Conservation (phyloP, 2,329 filamentous ascomycete genomes). For the Huntiella savannae region DNA sequence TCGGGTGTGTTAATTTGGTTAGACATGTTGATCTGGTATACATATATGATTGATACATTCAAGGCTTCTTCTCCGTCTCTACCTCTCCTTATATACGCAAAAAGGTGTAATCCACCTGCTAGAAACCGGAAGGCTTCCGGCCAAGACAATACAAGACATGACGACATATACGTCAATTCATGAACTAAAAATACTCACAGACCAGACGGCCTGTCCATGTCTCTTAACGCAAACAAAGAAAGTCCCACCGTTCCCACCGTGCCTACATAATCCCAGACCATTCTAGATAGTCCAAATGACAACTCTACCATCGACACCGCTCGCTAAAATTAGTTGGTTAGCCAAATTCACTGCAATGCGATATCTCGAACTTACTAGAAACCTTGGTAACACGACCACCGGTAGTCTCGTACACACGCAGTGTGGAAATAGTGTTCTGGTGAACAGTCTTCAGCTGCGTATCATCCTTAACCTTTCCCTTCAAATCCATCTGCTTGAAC, state of each 20-base stretch:
- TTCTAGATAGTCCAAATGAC: conserved; percentile 55
- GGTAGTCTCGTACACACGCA: conserved; percentile 54
- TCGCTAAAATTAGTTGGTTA: conserved; percentile 30
- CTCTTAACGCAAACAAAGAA: no score
- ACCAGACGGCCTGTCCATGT: no score
- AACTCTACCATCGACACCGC: conserved; percentile 64
- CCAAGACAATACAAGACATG: no score
- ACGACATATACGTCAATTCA: no score
- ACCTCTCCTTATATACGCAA: no score
- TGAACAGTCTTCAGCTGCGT: conserved; percentile 89
- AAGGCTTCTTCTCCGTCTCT: no score
- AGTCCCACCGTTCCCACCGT: no score
- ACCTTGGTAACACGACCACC: conserved; percentile 55
- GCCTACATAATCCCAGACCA: conserved; percentile 2
- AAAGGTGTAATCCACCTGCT: not conserved
- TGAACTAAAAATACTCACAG: no score
- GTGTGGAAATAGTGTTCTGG: conserved; percentile 83
- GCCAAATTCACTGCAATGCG: conserved; percentile 14
- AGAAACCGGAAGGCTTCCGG: not conserved
- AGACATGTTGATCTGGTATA: no score
- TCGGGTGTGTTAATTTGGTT: not conserved
- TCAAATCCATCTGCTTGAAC: conserved; percentile 97
- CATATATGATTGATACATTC: no score
- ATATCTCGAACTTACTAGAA: conserved; percentile 47
- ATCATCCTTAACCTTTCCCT: conserved; percentile 79